Evolutionary conservation across 1,284 basidiomycete genomes (phyloP).

Genomic region (Entoloma clypeatum): DNA sequence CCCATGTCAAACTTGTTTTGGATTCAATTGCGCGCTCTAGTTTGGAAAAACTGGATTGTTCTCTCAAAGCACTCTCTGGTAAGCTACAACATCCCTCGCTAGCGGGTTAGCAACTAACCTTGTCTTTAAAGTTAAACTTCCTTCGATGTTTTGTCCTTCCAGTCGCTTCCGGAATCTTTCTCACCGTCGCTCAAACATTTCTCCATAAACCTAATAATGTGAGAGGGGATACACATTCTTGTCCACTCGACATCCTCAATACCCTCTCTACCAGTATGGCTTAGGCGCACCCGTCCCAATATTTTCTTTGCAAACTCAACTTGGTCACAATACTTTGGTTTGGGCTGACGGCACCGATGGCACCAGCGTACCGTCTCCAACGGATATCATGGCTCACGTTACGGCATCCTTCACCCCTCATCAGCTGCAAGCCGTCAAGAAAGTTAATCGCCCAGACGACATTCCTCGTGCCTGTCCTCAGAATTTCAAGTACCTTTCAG

Average conservation of each 20-base stretch:
- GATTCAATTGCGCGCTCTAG: conserved; percentile 59
- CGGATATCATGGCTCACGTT: conserved; percentile 55
- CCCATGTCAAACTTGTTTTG: conserved; percentile 42
- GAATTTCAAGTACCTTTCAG: too few species aligned
- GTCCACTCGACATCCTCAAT: too few species aligned
- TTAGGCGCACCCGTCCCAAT: conserved; percentile 55
- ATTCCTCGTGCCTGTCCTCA: conserved; percentile 62
- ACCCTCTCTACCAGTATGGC: too few species aligned
- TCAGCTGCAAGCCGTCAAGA: conserved; percentile 44
- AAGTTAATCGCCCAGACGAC: conserved; percentile 44
- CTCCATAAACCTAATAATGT: conserved; percentile 54
- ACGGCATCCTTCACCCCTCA: conserved; percentile 43
- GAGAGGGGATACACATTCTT: too few species aligned
- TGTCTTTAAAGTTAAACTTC: conserved; percentile 55
- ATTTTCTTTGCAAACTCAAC: conserved; percentile 43
- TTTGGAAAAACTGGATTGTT: conserved; percentile 76
- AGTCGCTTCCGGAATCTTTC: conserved; percentile 64
- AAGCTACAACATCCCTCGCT: conserved; percentile 28
- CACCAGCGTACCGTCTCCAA: conserved; percentile 45
- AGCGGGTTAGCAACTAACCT: too few species aligned
- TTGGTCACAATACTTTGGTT: conserved; percentile 50
- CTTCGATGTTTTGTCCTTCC: conserved; percentile 67
- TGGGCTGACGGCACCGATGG: conserved; percentile 64
- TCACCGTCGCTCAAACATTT: conserved; percentile 61
- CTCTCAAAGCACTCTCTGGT: conserved; percentile 62